Percentiles rank a stretch among this genome's conserved stretches.
Evolutionary conservation across 225 moss, liverwort and hornwort species (phyloP).

Genomic region (Pseudoscleropodium purum): DNA sequence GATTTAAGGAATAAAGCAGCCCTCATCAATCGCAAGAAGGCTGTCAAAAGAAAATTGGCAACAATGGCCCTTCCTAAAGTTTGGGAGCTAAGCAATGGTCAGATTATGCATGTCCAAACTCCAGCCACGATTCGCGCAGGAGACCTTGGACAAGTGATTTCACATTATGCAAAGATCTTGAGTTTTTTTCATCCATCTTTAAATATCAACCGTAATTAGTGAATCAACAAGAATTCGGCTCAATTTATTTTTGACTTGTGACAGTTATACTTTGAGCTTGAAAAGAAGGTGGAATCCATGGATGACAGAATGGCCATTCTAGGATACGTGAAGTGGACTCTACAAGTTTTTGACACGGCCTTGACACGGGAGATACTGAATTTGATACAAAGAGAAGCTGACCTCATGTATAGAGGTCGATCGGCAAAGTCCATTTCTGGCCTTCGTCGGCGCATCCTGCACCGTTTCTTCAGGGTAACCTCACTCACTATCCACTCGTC

Average conservation of each 20-base stretch:
- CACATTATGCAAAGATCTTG: neutral
- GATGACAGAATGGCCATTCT: slow-evolving; percentile 88
- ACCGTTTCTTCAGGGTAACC: slow-evolving; percentile 64
- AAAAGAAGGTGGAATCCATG: slow-evolving; percentile 56
- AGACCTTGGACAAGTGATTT: slow-evolving; percentile 66
- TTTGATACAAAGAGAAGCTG: slow-evolving; percentile 85
- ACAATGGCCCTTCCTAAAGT: slow-evolving; percentile 77
- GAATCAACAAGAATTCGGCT: neutral
- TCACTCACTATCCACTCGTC: neutral
- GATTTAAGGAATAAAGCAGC: slow-evolving; percentile 42
- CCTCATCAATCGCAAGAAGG: slow-evolving; percentile 35
- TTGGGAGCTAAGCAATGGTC: slow-evolving; percentile 85
- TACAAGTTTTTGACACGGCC: slow-evolving; percentile 60
- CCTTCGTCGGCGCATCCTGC: slow-evolving; percentile 63
- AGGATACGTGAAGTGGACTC: slow-evolving; percentile 92
- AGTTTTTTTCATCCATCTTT: neutral
- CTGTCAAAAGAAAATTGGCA: slow-evolving; percentile 32
- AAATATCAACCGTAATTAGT: neutral
- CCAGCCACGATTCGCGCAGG: slow-evolving; percentile 66
- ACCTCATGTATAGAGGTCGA: slow-evolving; percentile 85
- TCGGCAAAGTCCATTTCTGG: slow-evolving; percentile 53
- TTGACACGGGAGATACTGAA: slow-evolving; percentile 73
- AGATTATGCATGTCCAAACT: slow-evolving; percentile 72
- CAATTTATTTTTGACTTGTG: neutral
- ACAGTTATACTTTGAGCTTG: slow-evolving; percentile 74